Base-by-base conservation (phyloP, 805 yeast species). In the Saccharomyces kudriavzevii region DNA sequence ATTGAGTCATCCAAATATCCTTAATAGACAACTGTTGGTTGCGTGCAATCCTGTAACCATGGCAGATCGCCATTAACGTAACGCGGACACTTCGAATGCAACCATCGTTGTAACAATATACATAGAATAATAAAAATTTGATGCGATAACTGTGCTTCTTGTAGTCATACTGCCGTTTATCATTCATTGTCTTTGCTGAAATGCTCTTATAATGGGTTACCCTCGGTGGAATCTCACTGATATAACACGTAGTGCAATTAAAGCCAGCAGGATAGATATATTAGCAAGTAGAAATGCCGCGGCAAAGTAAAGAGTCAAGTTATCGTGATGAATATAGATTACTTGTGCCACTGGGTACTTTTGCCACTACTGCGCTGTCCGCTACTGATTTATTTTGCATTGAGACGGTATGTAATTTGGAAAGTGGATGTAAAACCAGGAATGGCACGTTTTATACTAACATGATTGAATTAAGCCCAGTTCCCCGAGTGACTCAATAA, bases 1-100 rank as follows among this genome's bases (percentile, higher is more conserved):
- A 0, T 65, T 86, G 74, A 85, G 88, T 20, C 89, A 88, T 61
- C 95, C 95, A 0, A 69, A 69, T 52, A 75, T 78, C 11, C 69
- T 76, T 2, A 88, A 83, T 1, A 72, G 87, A 56, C 94, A 87
- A 64, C 64, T 87, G 51, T 67, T 86, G 10, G 45, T 67, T 24
- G 59, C 58, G 13, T 61, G 64, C 46, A 45, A 55, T 5, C 53
- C 54, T 14, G 51, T 35, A 35, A 8, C 43, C 22, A 35, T 35
- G 13, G 24, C 11, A 17, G 43, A 35, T 35, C 43, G 9, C 13
- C 10, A 35, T 17, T 35, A 35, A 35, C 17, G 17, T 35, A 35
- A 35, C 2, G 17, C 6, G 17, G 22, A 35, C 24, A 35, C 22
- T 35, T 20, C 9, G 17, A 35, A 35, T 17, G 43, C 24, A 9